phyloP scores from a whole-genome alignment of 805 yeast genomes.

The Saccharomycopsis sp. region DNA sequence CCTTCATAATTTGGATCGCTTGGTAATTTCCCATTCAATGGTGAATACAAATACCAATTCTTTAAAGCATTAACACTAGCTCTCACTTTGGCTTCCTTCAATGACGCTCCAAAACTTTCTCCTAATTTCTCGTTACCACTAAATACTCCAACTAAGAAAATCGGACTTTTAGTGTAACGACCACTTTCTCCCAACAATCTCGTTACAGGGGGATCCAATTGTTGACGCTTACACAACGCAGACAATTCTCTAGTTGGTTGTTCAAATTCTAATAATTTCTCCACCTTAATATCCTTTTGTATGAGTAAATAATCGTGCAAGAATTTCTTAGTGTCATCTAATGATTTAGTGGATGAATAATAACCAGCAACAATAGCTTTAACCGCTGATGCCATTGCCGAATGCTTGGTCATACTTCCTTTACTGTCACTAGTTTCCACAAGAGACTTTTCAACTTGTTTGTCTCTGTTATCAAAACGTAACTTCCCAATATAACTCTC shows the following conservation, averaged over 20 bases:
- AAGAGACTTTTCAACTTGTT: slow-evolving; percentile 9
- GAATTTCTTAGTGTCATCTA: slow-evolving; percentile 56
- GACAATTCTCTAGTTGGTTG: slow-evolving; percentile 83
- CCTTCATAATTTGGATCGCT: slow-evolving; percentile 43
- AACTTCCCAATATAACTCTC: slow-evolving; percentile 64
- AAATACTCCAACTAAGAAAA: slow-evolving; percentile 87
- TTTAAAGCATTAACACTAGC: slow-evolving; percentile 87
- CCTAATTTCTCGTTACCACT: slow-evolving; percentile 78
- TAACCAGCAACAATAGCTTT: slow-evolving; percentile 80
- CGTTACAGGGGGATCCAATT: slow-evolving; percentile 66
- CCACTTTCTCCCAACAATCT: slow-evolving; percentile 92
- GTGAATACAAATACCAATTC: slow-evolving; percentile 88
- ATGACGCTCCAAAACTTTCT: slow-evolving; percentile 88
- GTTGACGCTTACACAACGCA: slow-evolving; percentile 67
- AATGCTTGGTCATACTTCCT: slow-evolving; percentile 9
- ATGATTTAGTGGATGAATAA: slow-evolving; percentile 63
- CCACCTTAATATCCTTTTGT: slow-evolving; percentile 73
- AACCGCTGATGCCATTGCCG: slow-evolving; percentile 57
- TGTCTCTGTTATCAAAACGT: slow-evolving; percentile 36
- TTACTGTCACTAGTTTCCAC: background rate
- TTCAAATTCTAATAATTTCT: slow-evolving; percentile 68
- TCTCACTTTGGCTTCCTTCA: slow-evolving; percentile 86
- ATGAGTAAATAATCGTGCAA: slow-evolving; percentile 60
- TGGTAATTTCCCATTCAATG: slow-evolving; percentile 56
- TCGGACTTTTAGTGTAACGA: slow-evolving; percentile 73